A percentile compares a stretch with the other conserved stretches of the same genome.
Conservation (phyloP, 495 filamentous ascomycete genomes). For the Aspergillus affinis region DNA sequence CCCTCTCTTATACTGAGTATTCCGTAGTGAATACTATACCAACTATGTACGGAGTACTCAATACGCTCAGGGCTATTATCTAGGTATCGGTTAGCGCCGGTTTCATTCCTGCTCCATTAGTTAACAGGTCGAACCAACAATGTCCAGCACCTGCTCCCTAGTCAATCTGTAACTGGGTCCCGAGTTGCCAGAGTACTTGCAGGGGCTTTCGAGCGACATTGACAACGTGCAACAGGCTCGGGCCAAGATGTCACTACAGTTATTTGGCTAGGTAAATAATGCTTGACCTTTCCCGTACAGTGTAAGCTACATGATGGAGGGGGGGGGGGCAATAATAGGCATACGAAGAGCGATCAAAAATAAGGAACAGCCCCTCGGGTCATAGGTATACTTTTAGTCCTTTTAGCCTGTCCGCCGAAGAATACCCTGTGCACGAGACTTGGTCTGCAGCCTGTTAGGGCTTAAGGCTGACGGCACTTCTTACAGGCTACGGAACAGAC, state of each 20-base stretch:
- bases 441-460: conserved; percentile 43
- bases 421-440: conserved; percentile 19
- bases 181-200: background rate
- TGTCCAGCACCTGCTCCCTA: no score
- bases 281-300: conserved; percentile 14
- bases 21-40: no score
- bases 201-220: background rate
- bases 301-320: background rate
- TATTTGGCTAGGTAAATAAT: conserved; percentile 21
- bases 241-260: conserved; percentile 2
- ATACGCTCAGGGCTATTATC: background rate
- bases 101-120: no score
- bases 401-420: background rate
- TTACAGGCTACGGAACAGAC: conserved; percentile 19
- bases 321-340: no score
- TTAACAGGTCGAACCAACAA: background rate
- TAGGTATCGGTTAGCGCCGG: no score
- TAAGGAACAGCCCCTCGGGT: no score
- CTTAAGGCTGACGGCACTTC: conserved; percentile 36
- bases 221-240: background rate
- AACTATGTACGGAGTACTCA: no score
- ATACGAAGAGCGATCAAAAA: no score
- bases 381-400: background rate
- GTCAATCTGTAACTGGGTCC: background rate
- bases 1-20: background rate